Conservation (phyloP, 2,329 filamentous ascomycete species). For the Neurospora sp. region DNA sequence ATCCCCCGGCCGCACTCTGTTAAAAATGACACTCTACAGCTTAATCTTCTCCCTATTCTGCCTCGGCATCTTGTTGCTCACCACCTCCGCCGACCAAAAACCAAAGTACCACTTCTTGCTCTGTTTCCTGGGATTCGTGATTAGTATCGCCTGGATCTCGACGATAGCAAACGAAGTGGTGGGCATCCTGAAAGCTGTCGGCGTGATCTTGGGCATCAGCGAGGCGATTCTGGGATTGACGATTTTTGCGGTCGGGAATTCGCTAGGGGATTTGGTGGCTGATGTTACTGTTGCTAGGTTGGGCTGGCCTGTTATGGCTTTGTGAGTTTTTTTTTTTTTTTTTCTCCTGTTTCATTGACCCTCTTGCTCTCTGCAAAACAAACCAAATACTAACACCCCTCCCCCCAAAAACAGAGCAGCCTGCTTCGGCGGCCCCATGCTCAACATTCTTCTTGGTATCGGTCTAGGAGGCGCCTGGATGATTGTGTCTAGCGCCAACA, state of each 20-base stretch:
- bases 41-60: conserved; percentile 60
- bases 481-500: conserved; percentile 61
- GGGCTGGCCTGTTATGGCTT: conserved; percentile 92
- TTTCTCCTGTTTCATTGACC: too few relatives aligned
- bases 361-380: too few relatives aligned
- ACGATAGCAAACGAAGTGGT: conserved; percentile 95
- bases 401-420: conserved; percentile 47
- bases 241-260: conserved; percentile 94
- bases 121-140: conserved; percentile 82
- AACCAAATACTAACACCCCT: too few relatives aligned
- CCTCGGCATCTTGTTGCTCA: conserved; percentile 55
- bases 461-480: conserved; percentile 87
- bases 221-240: conserved; percentile 93
- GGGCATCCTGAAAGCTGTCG: conserved; percentile 83
- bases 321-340: conserved; percentile 34
- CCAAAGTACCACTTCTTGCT: conserved; percentile 69
- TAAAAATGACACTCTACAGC: conserved; percentile 51
- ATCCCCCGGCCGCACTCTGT: conserved; percentile 39
- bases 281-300: conserved; percentile 89
- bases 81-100: conserved; percentile 57
- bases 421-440: conserved; percentile 96
- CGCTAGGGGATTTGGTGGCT: conserved; percentile 84
- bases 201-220: conserved; percentile 84
- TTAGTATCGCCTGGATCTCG: conserved; percentile 92
- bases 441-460: conserved; percentile 92